Evolutionary conservation across 768 basidiomycete genomes (phyloP).

Genomic region (Myochromella boudieri): DNA sequence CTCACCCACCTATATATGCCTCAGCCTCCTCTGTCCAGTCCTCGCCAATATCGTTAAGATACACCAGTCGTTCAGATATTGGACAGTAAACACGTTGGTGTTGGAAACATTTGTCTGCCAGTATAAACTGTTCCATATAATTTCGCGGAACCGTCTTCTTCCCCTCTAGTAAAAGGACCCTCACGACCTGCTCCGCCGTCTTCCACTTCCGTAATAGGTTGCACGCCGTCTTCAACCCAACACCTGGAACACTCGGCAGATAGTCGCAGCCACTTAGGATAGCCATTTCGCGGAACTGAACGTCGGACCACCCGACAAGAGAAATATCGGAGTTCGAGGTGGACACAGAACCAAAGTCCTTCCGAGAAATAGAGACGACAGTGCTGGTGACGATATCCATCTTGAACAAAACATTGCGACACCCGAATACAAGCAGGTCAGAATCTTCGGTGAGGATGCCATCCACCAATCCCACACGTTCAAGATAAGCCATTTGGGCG

Average conservation of each 20-base stretch:
- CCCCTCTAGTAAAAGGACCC: slow-evolving; percentile 75
- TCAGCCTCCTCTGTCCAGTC: slow-evolving; percentile 63
- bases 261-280: slow-evolving; percentile 94
- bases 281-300: slow-evolving; percentile 90
- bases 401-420: slow-evolving; percentile 90
- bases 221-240: slow-evolving; percentile 94
- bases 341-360: slow-evolving; percentile 64
- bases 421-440: slow-evolving; percentile 97
- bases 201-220: slow-evolving; percentile 79
- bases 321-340: slow-evolving; percentile 56
- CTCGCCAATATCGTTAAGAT: slow-evolving; percentile 62
- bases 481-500: slow-evolving; percentile 92
- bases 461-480: slow-evolving; percentile 77
- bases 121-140: slow-evolving; percentile 72
- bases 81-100: slow-evolving; percentile 95
- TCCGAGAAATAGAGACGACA: slow-evolving; percentile 65
- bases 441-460: slow-evolving; percentile 98
- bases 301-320: slow-evolving; percentile 85
- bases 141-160: slow-evolving; percentile 76
- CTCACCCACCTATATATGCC: slow-evolving; percentile 71
- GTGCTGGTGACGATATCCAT: slow-evolving; percentile 69
- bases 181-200: slow-evolving; percentile 81
- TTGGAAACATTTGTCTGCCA: slow-evolving; percentile 90
- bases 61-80: slow-evolving; percentile 56
- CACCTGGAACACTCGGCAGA: slow-evolving; percentile 83